Conservation (phyloP, 1,284 basidiomycete species). For the Ustilago esculenta region DNA sequence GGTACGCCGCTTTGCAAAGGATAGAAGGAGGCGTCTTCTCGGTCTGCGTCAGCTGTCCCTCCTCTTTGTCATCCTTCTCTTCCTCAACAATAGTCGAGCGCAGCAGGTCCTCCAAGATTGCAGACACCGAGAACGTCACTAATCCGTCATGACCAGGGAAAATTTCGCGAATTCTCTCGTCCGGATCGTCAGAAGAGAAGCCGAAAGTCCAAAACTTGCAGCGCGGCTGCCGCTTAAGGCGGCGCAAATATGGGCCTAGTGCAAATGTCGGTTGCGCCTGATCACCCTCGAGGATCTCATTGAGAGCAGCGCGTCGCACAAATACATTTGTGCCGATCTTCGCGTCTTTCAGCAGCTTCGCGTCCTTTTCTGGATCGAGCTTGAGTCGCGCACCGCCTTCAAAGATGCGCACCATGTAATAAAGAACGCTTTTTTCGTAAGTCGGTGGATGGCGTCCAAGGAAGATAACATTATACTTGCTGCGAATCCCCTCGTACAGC, state of each 20-base stretch:
- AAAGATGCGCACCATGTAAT: constrained; percentile 29
- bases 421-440: constrained; percentile 32
- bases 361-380: constrained; percentile 11
- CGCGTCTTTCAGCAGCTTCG: constrained; percentile 21
- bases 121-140: constrained; percentile 31
- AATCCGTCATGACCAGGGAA: constrained; percentile 30
- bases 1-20: constrained; percentile 12
- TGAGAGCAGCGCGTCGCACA: constrained; percentile 19
- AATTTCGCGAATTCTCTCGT: constrained; percentile 31
- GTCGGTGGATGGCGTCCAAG: constrained; percentile 11
- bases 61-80: constrained; percentile 15
- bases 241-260: constrained; percentile 25
- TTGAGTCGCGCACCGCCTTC: constrained; percentile 23
- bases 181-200: constrained; percentile 30
- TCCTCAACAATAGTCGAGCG: constrained; percentile 14
- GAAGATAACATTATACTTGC: constrained; percentile 42
- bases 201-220: constrained; percentile 35
- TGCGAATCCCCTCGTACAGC: constrained; percentile 22
- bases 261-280: constrained; percentile 1
- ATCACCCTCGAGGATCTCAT: constrained; percentile 5
- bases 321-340: constrained; percentile 30
- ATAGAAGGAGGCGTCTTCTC: constrained; percentile 15
- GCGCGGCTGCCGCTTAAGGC: constrained; percentile 27
- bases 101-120: constrained; percentile 31
- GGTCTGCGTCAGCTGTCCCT: constrained; percentile 29